These are phyloP conservation scores for Cutaneotrichosporon sp. DNA, from an alignment of 1,284 basidiomycete genomes.

Conservation along the genomic window DNA sequence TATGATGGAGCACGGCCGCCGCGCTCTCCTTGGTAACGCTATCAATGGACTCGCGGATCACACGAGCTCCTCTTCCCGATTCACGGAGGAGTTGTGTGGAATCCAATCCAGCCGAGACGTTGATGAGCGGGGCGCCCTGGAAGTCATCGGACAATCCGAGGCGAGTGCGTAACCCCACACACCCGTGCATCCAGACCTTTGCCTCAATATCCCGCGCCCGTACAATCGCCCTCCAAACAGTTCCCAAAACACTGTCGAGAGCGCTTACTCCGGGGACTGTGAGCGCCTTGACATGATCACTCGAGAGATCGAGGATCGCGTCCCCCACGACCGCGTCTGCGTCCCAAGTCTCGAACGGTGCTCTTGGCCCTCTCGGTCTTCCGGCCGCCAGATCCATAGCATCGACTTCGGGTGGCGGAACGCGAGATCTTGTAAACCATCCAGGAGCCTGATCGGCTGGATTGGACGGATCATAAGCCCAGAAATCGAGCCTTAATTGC, in stretches of 20 bases:
- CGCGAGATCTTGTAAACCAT: constrained; percentile 19
- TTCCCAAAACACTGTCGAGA: constrained; percentile 55
- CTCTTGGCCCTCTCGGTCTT: constrained; percentile 36
- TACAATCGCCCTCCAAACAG: constrained; percentile 54
- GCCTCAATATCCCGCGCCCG: constrained; percentile 45
- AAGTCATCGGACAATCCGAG: constrained; percentile 42
- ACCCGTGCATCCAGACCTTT: constrained; percentile 40
- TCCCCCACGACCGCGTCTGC: constrained; percentile 47
- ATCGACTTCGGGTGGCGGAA: constrained; percentile 31
- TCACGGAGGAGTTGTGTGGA: not conserved
- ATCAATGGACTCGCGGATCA: constrained; percentile 46
- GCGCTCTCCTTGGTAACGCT: constrained; percentile 41
- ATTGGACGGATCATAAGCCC: constrained; percentile 9
- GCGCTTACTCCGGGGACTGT: constrained; percentile 48
- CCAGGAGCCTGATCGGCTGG: constrained; percentile 22
- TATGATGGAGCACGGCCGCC: constrained; percentile 52
- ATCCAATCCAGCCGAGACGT: constrained; percentile 37
- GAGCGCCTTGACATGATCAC: constrained; percentile 43
- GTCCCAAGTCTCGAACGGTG: constrained; percentile 56
- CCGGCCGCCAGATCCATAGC: constrained; percentile 19
- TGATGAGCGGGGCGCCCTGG: constrained; percentile 54
- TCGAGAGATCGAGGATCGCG: constrained; percentile 50
- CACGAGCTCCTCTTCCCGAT: constrained; percentile 30
- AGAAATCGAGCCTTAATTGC: constrained; percentile 51
- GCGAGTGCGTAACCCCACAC: constrained; percentile 50